Evolutionary conservation across 176 grass and related monocot species (phyloP).

Genomic region (Avena atlantica): DNA sequence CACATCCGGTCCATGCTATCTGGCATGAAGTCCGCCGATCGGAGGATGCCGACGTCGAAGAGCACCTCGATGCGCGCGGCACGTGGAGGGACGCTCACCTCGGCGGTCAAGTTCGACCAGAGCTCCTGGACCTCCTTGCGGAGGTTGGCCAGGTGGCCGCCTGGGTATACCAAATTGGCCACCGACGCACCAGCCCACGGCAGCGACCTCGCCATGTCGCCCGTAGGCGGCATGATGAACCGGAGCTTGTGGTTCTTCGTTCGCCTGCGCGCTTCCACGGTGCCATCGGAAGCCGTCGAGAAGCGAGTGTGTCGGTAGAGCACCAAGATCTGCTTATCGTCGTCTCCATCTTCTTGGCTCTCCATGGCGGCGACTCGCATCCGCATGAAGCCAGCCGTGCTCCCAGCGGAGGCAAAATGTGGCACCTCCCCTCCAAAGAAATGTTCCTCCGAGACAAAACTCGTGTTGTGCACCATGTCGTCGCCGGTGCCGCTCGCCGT

Average conservation of each 20-base stretch:
- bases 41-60: conserved; percentile 41
- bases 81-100: background rate
- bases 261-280: background rate
- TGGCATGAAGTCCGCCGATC: background rate
- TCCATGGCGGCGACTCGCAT: background rate
- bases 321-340: background rate
- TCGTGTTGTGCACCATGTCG: too few species aligned
- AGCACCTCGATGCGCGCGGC: background rate
- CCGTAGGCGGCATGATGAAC: background rate
- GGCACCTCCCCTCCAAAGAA: background rate
- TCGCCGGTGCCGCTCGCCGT: too few species aligned
- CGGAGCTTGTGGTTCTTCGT: background rate
- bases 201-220: conserved; percentile 6
- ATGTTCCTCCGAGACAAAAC: background rate
- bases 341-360: background rate
- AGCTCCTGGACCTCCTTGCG: background rate
- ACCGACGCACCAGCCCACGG: background rate
- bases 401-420: background rate
- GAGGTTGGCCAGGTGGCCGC: background rate
- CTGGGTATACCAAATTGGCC: background rate
- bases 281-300: background rate
- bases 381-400: background rate
- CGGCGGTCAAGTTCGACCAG: background rate
- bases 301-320: conserved; percentile 23
- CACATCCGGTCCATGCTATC: conserved; percentile 33